These are phyloP conservation scores for Alternaria solani DNA, from an alignment of 2,329 filamentous ascomycete species.

Conservation along the genomic window DNA sequence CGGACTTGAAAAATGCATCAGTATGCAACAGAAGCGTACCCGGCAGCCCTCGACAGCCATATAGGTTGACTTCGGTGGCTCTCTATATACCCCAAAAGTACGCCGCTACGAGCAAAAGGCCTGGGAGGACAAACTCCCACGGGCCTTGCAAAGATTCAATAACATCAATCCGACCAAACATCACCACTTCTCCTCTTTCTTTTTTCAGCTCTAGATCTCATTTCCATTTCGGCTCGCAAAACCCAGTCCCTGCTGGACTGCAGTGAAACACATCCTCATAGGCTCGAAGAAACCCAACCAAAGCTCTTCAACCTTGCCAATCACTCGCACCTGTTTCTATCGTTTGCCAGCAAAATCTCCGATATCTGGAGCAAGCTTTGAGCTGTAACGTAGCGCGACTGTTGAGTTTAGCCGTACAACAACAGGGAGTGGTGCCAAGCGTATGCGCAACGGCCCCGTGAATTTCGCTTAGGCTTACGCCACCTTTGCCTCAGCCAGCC, in stretches of 20 bases:
- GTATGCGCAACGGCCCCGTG: slow-evolving; percentile 13
- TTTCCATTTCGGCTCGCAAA: background rate
- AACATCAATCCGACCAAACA: slow-evolving; percentile 6
- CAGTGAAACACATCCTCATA: slow-evolving; percentile 3
- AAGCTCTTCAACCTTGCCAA: slow-evolving; percentile 10
- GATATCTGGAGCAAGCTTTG: slow-evolving; percentile 1
- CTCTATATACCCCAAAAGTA: slow-evolving; percentile 29
- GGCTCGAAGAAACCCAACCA: slow-evolving; percentile 7
- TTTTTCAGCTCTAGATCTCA: slow-evolving; percentile 1
- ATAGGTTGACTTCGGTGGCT: slow-evolving; percentile 18
- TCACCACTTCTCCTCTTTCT: background rate
- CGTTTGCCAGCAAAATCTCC: slow-evolving; percentile 10
- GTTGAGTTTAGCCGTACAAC: slow-evolving; percentile 10
- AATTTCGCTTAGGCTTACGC: slow-evolving; percentile 25
- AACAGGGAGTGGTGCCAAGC: slow-evolving; percentile 21
- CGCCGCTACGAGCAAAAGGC: slow-evolving; percentile 13
- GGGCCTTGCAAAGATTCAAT: slow-evolving; percentile 6
- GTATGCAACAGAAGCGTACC: slow-evolving; percentile 19
- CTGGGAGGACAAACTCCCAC: background rate
- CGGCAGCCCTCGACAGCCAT: slow-evolving; percentile 13
- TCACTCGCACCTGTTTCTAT: slow-evolving; percentile 5
- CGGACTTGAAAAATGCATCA: slow-evolving; percentile 15
- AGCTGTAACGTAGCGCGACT: slow-evolving; percentile 8
- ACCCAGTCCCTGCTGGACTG: background rate
- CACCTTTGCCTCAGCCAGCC: slow-evolving; percentile 12